Base-by-base conservation (phyloP, 768 basidiomycete genomes). In the Pseudohyphozyma bogoriensis region DNA sequence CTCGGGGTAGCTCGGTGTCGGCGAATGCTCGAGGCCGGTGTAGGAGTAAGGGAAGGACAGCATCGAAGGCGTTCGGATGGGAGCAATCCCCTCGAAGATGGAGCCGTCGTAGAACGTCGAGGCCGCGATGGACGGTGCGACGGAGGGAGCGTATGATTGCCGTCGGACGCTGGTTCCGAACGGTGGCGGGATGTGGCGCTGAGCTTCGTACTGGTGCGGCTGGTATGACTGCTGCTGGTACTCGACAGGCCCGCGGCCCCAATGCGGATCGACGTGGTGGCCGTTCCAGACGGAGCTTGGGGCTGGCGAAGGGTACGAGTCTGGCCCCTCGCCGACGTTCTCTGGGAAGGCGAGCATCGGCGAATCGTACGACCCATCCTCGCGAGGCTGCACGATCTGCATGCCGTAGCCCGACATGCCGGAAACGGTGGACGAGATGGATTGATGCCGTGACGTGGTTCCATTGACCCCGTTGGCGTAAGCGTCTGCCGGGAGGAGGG, bases 81-180 rank as follows among this genome's bases (percentile, higher is more conserved):
- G 62, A 29, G 68, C 60, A 20, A 66, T 58, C 22, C 73, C 73
- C 55, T 74, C 73, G 59, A 62, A 74, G 49, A 72, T 65, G 13
- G 73, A 73, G 1, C 73, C 72, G 55, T 73, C 72, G 60, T 70
- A 72, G 37, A 68, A 64, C 8, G 72, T 71, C 42, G 72, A 70
- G 26, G 70, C 58, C 6, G 67, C 65, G 37, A 57, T 26, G 1
- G 65, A 66, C 16, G 58, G 58, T 1, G 64, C 60, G 55, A 61
- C 32, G 3, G 64, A 60, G 1, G 37, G 28, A 11, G n/a, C 54
- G 8, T 66, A 44, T 15, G 65, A 56, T 8, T 55, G 54, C 20
- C 64, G 56, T 12, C 68, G 58, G 6, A 2, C 54, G 29, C 22
- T 26, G 28, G 46, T 36, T 7, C 50, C 53, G 47, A 50, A 49